Base-by-base conservation (phyloP, 1,284 basidiomycete genomes). In the Grifola frondosa region DNA sequence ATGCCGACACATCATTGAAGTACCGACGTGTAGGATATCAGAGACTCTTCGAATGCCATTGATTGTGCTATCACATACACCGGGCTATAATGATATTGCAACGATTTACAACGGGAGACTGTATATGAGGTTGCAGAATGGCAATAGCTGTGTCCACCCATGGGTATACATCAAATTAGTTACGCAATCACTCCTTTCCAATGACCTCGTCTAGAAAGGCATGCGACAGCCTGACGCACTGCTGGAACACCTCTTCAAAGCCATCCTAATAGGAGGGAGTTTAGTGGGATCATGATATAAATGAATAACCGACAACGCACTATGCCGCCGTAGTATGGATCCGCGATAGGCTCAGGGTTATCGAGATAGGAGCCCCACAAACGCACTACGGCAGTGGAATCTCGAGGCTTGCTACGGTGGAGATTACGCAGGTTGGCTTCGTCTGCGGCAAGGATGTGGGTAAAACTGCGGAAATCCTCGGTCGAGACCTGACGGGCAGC, bases 341-440 rank as follows among this genome's bases (percentile, higher is more conserved):
- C 87, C 10, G 72, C 67, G 45, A 89, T 87, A 5, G 79, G 69
- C 56, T 75, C 73, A n/a, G n/a, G n/a, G 41, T 70, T 66, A 59
- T 88, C 82, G 3, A 78, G 64, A 60, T 83, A 88, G 6, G 83
- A 84, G n/a, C 87, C 87, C 80, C 84, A 89, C 20, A 89, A 71
- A 12, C 70, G 69, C 21, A 89, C 73, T 31, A 71, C 69, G 2
- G 85, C 84, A 8, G 76, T 81, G 11, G 75, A 62, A 48, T 76
- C 68, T 16, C 62, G 50, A 5, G 85, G 84, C 49, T 74, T 80
- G 45, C 79, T 72, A 30, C 71, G 68, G 35, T 77, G 53, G 28
- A 89, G 66, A 48, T 75, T 70, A 17, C 71, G 69, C 30, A 89
- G 71, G 57, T 88, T 88, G 47, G 70, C 74, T 44, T 73, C 73